phyloP scores from a whole-genome alignment of 257 asterid species.

The Solanum boliviense region DNA sequence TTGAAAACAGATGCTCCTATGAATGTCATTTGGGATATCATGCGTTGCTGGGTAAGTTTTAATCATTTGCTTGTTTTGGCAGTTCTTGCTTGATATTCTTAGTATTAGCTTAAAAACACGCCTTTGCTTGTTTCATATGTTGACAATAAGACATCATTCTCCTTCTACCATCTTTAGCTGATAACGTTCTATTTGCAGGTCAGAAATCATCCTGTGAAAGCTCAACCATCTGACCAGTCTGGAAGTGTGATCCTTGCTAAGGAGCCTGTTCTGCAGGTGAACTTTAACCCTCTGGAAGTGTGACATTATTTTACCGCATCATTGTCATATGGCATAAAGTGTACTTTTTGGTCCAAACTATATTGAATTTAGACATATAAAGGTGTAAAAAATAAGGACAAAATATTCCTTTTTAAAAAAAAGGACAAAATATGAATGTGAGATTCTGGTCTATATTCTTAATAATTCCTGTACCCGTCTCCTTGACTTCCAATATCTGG shows the following conservation, averaged over 20 bases:
- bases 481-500: not conserved
- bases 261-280: slow-evolving; percentile 81
- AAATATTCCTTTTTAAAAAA: not conserved
- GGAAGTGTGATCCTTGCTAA: slow-evolving; percentile 80
- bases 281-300: not conserved
- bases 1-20: slow-evolving; percentile 95
- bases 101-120: not conserved
- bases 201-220: slow-evolving; percentile 83
- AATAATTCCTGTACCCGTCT: not conserved
- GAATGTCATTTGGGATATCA: slow-evolving; percentile 94
- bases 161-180: not conserved
- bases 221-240: slow-evolving; percentile 73
- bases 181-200: slow-evolving; percentile 32
- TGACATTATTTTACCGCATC: not conserved
- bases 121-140: not conserved
- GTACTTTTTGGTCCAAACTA: not conserved
- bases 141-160: not conserved
- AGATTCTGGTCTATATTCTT: not conserved
- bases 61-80: not conserved
- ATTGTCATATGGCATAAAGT: not conserved
- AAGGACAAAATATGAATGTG: not conserved
- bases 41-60: slow-evolving; percentile 94
- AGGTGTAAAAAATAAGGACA: not conserved
- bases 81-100: not conserved
- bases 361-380: not conserved